Base-by-base conservation (phyloP, 495 filamentous ascomycete genomes). In the Daldinia decipiens region DNA sequence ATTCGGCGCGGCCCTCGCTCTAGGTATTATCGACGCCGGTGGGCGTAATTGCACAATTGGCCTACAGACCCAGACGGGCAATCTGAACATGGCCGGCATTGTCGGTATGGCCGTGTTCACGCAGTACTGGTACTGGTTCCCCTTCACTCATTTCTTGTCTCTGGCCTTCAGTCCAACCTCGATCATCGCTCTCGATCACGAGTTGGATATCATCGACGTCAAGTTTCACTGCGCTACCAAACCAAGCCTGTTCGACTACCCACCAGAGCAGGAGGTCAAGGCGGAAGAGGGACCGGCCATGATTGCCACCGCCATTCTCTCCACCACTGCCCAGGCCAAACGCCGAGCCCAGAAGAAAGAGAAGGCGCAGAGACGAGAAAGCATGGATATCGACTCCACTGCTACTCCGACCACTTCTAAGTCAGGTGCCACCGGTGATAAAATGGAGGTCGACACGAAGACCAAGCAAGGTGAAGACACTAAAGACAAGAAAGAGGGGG, bases 121-220 rank as follows among this genome's bases (percentile, higher is more conserved):
- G 6, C 96, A 99, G 79, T 99, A 99, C 82, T 99, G 96, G 96
- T 99, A 99, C 82, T 99, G 96, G 96, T 99, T 99, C 88, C 96
- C 96, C 53, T 89, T 98, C 72, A 97, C 95, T 26, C 96, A 98
- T 80, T 99, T 99, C 88, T 81, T 99, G 21, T 95, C 94, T 0
- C 85, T 98, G 67, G 93, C 91, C 76, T 98, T 98, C 77, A 90
- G 91, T 7, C 96, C 96, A 0, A 98, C 96, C 8, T 91, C 94
- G 1, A 92, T 99, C 74, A 97, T 98, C 63, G 95, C 91, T 53
- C 88, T 99, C 21, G 94, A 98, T 78, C 89, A 95, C 76, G 92
- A 97, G 74, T 86, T 99, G 3, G 93, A 97, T 68, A 90, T 97
- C 39, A 94, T 96, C n/a, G 89, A 87, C 77, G 94, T 98, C 90